Base-by-base conservation (phyloP, 2,329 filamentous ascomycete species). In the Penicillium thymicola region DNA sequence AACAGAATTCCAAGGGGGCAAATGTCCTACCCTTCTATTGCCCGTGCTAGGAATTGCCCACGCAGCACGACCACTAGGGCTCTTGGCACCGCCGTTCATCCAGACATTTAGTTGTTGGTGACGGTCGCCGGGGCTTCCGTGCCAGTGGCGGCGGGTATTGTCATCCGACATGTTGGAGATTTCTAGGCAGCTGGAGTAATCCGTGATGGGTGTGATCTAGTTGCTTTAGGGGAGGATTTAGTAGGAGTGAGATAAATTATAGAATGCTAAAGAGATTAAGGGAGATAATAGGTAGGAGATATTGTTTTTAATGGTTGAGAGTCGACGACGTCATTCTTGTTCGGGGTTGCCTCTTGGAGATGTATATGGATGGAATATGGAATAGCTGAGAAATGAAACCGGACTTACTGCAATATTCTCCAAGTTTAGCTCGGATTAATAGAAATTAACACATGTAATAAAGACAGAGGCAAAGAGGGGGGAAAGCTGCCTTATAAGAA, bases 91-190 rank as follows among this genome's bases (percentile, higher is more conserved):
- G 28, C 72, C 72, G 30, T 52, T 59, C 54, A 71, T 67, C 72
- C 71, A 75, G 57, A 71, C 70, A 48, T 72, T 75, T 38, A 59
- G 65, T 47, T 73, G 72, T 44, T 75, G 69, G 57, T 75, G 56
- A 51, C 72, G 70, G 45, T 72, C 59, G 32, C 72, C 72, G 32
- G 66, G 14, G 14, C 4, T 55, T 46, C 72, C 72, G 58, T 73
- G 70, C 72, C 72, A 75, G 61, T 75, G 65, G 43, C 71, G 70
- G 25, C 63, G 62, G 34, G 66, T 49, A 9, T 50, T 42, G 41
- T 67, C 54, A 48, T 70, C 62, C 49, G 58, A 58, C 64, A 65
- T 69, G 9, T 55, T 64, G 38, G 54, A 53, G 16, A 54, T 58
- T 25, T 60, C 52, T n/a, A 54, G n/a, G 11, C 25, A 52, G 10